These are phyloP conservation scores for Beauveria brongniartii DNA, from an alignment of 2,329 filamentous ascomycete genomes.

Conservation along the genomic window DNA sequence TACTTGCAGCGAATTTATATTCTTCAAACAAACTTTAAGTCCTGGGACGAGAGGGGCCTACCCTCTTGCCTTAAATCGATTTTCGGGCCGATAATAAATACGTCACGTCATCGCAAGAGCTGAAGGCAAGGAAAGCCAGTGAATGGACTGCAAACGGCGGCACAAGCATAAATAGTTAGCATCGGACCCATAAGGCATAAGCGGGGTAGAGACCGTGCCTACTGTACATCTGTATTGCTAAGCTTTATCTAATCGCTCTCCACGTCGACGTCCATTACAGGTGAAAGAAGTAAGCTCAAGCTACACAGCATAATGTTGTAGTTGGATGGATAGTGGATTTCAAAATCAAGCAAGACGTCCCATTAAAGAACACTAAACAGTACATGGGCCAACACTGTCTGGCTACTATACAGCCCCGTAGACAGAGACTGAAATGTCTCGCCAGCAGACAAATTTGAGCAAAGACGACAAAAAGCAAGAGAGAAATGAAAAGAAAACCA, in stretches of 20 bases:
- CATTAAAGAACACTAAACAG: background rate
- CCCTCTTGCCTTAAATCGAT: too few relatives aligned
- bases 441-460: background rate
- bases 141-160: too few relatives aligned
- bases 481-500: background rate
- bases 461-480: background rate
- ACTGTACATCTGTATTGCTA: too few relatives aligned
- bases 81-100: too few relatives aligned
- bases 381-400: slow-evolving; percentile 4
- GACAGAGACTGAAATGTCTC: background rate
- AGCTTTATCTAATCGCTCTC: background rate
- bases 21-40: too few relatives aligned
- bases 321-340: background rate
- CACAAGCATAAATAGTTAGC: too few relatives aligned
- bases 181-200: too few relatives aligned
- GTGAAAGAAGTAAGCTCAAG: background rate
- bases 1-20: too few relatives aligned
- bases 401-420: background rate
- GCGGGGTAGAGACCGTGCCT: too few relatives aligned
- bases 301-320: background rate
- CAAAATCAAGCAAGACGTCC: background rate
- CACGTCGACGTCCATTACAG: background rate
- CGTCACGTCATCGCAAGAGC: too few relatives aligned
- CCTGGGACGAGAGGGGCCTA: too few relatives aligned
- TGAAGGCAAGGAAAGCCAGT: too few relatives aligned